These are phyloP conservation scores for Alternaria solani DNA, from an alignment of 2,329 filamentous ascomycete species.

Conservation along the genomic window DNA sequence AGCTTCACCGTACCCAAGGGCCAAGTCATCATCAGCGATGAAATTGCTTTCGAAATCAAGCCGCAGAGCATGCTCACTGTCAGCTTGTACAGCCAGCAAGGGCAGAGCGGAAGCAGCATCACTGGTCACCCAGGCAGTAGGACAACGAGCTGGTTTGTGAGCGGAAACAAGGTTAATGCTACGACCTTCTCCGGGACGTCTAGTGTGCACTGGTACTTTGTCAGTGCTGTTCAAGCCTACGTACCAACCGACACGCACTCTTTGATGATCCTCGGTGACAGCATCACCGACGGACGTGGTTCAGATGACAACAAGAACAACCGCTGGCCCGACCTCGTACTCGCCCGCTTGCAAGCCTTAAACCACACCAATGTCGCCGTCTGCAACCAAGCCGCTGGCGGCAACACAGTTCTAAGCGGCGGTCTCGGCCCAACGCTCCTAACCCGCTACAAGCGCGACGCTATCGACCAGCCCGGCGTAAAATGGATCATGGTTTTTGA, in stretches of 20 bases:
- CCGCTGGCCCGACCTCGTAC: slow-evolving; percentile 48
- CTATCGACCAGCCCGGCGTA: slow-evolving; percentile 65
- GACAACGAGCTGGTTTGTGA: slow-evolving; percentile 63
- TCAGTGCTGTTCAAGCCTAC: slow-evolving; percentile 65
- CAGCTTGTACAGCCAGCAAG: slow-evolving; percentile 64
- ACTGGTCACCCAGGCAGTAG: slow-evolving; percentile 72
- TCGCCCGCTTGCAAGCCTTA: slow-evolving; percentile 56
- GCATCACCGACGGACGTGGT: slow-evolving; percentile 70
- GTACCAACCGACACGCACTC: slow-evolving; percentile 54
- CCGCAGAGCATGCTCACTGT: slow-evolving; percentile 64
- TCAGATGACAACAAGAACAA: slow-evolving; percentile 39
- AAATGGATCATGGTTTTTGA: slow-evolving; percentile 72
- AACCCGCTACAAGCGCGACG: slow-evolving; percentile 68
- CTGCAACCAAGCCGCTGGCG: slow-evolving; percentile 72
- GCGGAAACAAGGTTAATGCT: slow-evolving; percentile 28
- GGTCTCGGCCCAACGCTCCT: slow-evolving; percentile 69
- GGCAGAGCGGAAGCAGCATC: slow-evolving; percentile 65
- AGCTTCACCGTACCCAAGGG: slow-evolving; percentile 63
- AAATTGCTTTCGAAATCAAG: slow-evolving; percentile 62
- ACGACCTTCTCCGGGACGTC: slow-evolving; percentile 47
- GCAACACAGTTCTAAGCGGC: slow-evolving; percentile 69
- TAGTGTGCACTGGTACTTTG: slow-evolving; percentile 57
- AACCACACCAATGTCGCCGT: slow-evolving; percentile 62
- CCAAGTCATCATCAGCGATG: slow-evolving; percentile 66
- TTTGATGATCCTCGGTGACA: slow-evolving; percentile 68